These are phyloP conservation scores for Citrus unshiu DNA, from an alignment of 345 rosid species.

Conservation along the genomic window DNA sequence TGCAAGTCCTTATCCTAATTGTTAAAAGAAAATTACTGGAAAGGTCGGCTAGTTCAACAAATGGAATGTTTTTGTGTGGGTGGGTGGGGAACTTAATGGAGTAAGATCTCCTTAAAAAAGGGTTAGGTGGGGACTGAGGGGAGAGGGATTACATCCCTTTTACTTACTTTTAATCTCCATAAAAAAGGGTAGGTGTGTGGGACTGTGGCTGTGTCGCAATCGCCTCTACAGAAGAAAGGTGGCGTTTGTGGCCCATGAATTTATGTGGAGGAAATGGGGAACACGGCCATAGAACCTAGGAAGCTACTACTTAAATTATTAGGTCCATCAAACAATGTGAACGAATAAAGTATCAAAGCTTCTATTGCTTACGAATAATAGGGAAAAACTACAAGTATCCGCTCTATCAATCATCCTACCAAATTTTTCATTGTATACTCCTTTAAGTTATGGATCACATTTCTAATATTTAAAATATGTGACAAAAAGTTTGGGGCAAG, in stretches of 20 bases:
- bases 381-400: too few species aligned
- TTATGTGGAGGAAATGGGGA: constrained; percentile 52
- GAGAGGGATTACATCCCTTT: constrained; percentile 22
- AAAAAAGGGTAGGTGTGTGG: neutral
- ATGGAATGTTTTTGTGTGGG: constrained; percentile 20
- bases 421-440: too few species aligned
- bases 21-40: neutral
- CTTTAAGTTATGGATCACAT: too few species aligned
- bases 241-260: constrained; percentile 29
- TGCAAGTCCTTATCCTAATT: too few species aligned
- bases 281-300: constrained; percentile 25
- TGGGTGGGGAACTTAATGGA: neutral
- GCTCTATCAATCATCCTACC: too few species aligned
- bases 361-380: neutral
- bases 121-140: neutral
- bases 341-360: neutral
- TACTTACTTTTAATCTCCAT: constrained; percentile 22
- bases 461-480: too few species aligned
- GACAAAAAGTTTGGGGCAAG: too few species aligned
- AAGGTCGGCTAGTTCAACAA: constrained; percentile 3
- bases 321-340: neutral
- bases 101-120: neutral
- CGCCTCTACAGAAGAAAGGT: neutral
- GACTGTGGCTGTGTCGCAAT: neutral
- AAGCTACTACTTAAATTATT: constrained; percentile 1